phyloP scores from a whole-genome alignment of 2,329 filamentous ascomycete species.

The Fusarium citri region DNA sequence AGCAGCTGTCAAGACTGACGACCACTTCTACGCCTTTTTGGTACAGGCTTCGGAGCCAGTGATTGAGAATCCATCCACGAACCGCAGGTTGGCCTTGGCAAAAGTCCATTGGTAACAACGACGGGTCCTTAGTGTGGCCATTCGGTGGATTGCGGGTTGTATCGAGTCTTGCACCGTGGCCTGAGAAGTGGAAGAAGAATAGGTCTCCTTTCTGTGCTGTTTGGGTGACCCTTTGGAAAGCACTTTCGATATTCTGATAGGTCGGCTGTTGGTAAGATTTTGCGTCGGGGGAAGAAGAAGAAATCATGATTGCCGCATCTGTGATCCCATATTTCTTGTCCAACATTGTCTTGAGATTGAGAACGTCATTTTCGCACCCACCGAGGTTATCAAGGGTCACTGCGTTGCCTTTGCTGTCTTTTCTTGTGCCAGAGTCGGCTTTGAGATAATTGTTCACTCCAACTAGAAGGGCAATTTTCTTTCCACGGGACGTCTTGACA shows the following conservation, averaged over 20 bases:
- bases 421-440: not conserved
- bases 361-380: not conserved
- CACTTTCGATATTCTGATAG: not conserved
- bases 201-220: constrained; percentile 2
- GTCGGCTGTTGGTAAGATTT: not conserved
- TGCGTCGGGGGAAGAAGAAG: not conserved
- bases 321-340: not conserved
- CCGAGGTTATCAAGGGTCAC: not conserved
- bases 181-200: constrained; percentile 25
- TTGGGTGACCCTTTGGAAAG: not conserved
- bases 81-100: constrained; percentile 1
- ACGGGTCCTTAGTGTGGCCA: constrained; percentile 1
- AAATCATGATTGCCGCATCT: not conserved
- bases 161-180: constrained; percentile 6
- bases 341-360: not conserved
- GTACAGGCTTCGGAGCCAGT: constrained; percentile 8
- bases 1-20: constrained; percentile 19
- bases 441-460: not conserved
- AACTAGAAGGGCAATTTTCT: not conserved
- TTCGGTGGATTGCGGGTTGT: not conserved
- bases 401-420: not conserved
- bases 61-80: constrained; percentile 21
- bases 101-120: constrained; percentile 16
- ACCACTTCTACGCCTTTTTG: constrained; percentile 14
- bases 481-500: not conserved